Conservation (phyloP, 2,329 filamentous ascomycete genomes). For the Leptographium flavum region DNA sequence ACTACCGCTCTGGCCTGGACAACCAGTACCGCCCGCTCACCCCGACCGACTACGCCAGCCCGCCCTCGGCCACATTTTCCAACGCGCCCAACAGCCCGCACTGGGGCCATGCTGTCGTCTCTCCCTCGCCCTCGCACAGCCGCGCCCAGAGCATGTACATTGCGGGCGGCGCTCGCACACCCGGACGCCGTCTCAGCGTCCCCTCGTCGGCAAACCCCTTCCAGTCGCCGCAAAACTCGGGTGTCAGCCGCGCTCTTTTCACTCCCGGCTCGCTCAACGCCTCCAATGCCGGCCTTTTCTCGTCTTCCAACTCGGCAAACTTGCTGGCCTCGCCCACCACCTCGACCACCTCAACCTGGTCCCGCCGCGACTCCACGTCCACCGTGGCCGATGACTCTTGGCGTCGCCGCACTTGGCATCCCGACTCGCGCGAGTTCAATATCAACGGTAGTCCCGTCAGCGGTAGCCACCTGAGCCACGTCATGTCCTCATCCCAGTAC, state of each 20-base stretch:
- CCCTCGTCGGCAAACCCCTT: constrained; percentile 61
- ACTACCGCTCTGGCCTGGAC: constrained; percentile 50
- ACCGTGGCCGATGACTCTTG: constrained; percentile 58
- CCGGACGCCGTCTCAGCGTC: constrained; percentile 66
- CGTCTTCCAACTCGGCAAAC: constrained; percentile 38
- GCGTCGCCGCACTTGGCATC: constrained; percentile 83
- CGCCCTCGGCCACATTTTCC: constrained; percentile 72
- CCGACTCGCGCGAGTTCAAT: constrained; percentile 52
- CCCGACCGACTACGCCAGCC: constrained; percentile 64
- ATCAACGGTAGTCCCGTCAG: constrained; percentile 15
- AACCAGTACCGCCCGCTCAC: constrained; percentile 52
- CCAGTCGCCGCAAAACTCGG: constrained; percentile 43
- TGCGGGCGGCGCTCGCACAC: constrained; percentile 47
- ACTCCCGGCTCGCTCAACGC: constrained; percentile 39
- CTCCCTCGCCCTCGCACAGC: constrained; percentile 56
- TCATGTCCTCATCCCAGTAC: constrained; percentile 52
- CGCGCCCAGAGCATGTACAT: constrained; percentile 59
- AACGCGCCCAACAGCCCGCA: constrained; percentile 63
- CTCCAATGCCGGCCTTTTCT: constrained; percentile 38
- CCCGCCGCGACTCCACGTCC: constrained; percentile 49
- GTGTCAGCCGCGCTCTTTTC: constrained; percentile 42
- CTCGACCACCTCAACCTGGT: constrained; percentile 42
- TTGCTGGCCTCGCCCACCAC: constrained; percentile 51
- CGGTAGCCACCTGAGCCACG: constrained; percentile 62
- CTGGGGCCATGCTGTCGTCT: constrained; percentile 53